Percentiles rank a stretch among this genome's conserved stretches.
Conservation (phyloP, 306 rosid genomes). For the Trichosanthes truncata region DNA sequence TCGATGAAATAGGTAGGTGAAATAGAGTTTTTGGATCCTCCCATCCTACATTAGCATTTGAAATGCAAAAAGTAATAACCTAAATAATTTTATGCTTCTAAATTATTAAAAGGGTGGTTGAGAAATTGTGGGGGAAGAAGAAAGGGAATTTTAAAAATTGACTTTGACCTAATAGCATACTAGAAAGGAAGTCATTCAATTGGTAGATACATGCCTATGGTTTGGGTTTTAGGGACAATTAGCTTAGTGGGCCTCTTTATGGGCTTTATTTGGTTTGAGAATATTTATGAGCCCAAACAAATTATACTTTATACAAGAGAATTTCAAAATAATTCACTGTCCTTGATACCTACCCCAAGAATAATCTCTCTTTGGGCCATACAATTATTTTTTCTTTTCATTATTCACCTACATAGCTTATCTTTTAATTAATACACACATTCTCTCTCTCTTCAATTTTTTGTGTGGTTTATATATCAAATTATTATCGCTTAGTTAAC, state of each 20-base stretch:
- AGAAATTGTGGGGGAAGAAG: background rate
- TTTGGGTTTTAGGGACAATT: background rate
- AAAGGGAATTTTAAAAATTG: background rate
- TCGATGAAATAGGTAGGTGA: too few species aligned
- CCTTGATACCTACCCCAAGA: background rate
- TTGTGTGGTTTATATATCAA: too few species aligned
- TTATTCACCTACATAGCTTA: background rate
- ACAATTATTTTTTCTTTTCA: background rate
- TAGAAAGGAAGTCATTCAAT: background rate
- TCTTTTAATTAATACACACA: background rate
- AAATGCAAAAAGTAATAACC: background rate
- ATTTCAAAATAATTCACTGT: background rate
- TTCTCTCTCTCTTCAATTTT: background rate
- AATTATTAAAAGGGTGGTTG: background rate
- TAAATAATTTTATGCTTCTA: background rate
- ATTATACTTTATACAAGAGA: background rate
- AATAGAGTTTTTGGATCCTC: too few species aligned
- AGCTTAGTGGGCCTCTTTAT: background rate
- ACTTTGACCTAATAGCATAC: background rate
- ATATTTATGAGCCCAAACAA: slow-evolving; percentile 1
- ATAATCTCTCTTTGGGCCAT: background rate
- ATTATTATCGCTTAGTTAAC: background rate
- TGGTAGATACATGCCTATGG: background rate
- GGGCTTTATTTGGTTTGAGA: background rate
- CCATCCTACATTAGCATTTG: background rate